A percentile compares a stretch with the other conserved stretches of the same genome.
Conservation (phyloP, 2,329 filamentous ascomycete species). For the Ascosphaera apis region DNA sequence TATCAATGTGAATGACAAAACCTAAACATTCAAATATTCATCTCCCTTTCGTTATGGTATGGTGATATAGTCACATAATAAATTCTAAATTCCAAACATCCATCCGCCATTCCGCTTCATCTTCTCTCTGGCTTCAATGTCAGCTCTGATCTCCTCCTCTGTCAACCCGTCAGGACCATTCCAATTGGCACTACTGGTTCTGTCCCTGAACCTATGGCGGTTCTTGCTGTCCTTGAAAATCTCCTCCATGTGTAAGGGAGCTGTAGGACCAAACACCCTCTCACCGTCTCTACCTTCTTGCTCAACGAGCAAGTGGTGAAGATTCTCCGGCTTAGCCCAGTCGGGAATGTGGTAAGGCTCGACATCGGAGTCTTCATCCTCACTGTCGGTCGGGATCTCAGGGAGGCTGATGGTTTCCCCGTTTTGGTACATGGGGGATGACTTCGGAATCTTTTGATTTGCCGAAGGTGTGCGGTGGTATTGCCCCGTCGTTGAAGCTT, state of each 20-base stretch:
- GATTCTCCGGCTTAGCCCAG: conserved; percentile 75
- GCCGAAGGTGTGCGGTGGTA: conserved; percentile 8
- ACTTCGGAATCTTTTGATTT: conserved; percentile 22
- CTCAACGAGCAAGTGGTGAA: conserved; percentile 48
- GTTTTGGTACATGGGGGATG: conserved; percentile 68
- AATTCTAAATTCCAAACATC: conserved; percentile 33
- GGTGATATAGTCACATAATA: neutral
- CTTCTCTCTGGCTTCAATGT: conserved; percentile 56
- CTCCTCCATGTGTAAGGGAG: conserved; percentile 81
- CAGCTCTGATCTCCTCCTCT: conserved; percentile 63
- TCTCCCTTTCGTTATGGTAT: neutral
- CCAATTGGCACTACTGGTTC: conserved; percentile 93
- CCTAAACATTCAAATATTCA: neutral
- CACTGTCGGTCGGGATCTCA: conserved; percentile 86
- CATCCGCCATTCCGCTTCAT: conserved; percentile 67
- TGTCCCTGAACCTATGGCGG: conserved; percentile 61
- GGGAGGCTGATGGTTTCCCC: conserved; percentile 81
- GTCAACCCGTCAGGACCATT: conserved; percentile 58
- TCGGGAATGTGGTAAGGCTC: conserved; percentile 43
- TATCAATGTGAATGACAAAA: neutral
- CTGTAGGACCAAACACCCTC: conserved; percentile 77
- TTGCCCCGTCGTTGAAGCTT: no score
- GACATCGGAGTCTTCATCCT: conserved; percentile 52
- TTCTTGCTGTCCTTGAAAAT: conserved; percentile 83
- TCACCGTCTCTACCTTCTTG: conserved; percentile 59